Evolutionary conservation across 2,329 filamentous ascomycete genomes (phyloP).

Genomic region (Pyricularia sp.): DNA sequence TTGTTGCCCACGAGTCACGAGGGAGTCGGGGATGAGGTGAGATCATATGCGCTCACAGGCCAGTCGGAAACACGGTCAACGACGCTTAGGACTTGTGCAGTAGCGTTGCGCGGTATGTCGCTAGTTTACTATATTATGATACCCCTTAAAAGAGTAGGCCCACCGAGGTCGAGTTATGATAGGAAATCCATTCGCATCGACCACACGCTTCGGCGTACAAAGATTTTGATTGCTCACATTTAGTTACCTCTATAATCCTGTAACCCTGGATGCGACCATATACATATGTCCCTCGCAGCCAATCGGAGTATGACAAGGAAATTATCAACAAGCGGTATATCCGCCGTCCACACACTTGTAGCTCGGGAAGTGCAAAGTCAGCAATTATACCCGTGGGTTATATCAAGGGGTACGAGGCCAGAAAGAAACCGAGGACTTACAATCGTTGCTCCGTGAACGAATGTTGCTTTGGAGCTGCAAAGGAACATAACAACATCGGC

Average conservation of each 20-base stretch:
- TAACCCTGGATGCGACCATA: not conserved
- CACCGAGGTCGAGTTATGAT: not conserved
- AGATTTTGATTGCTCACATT: not conserved
- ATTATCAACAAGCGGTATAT: slow-evolving; percentile 2
- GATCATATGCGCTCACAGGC: not conserved
- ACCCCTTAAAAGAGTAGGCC: not conserved
- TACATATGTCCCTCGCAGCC: not conserved
- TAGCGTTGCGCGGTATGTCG: not conserved
- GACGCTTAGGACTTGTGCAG: not conserved
- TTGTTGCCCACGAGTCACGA: not conserved
- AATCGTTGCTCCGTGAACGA: slow-evolving; percentile 28
- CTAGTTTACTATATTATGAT: slow-evolving; percentile 2
- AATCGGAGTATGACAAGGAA: not conserved
- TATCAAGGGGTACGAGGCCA: not conserved
- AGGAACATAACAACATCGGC: slow-evolving; percentile 32
- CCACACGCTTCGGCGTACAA: not conserved
- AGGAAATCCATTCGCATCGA: not conserved
- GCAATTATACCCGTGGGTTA: not conserved
- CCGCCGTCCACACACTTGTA: slow-evolving; percentile 5
- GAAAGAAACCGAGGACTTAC: not conserved
- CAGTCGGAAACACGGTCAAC: not conserved
- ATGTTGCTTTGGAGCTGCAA: slow-evolving; percentile 29
- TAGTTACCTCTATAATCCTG: not conserved
- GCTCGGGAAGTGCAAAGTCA: not conserved
- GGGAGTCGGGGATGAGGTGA: not conserved